Base-by-base conservation (phyloP, 768 basidiomycete genomes). In the Tricholoma hemisulphureum region DNA sequence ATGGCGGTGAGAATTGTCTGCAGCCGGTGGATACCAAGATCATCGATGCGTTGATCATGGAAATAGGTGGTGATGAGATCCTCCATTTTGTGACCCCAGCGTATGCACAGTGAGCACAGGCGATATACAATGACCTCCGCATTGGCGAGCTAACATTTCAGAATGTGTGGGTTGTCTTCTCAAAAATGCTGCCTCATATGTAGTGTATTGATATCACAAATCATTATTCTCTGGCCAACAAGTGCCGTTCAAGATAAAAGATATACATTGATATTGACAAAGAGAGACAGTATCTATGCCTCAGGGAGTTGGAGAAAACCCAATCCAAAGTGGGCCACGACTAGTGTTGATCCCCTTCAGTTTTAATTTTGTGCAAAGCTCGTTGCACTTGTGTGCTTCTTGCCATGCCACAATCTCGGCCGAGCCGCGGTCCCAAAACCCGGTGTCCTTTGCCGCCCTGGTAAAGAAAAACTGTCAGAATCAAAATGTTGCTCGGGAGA, bases 61-160 rank as follows among this genome's bases (percentile, higher is more conserved):
- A 57, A 6, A 56, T 71, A 34, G 68, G 68, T 18, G 68, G 66
- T 48, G 60, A 64, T 29, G 6, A 46, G 14, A 70, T 69, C 56
- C 58, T 64, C 5, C 10, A 53, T 4, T n/a, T n/a, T n/a, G n/a
- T n/a, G n/a, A n/a, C n/a, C n/a, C n/a, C n/a, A 16, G 14, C 11
- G 53, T 26, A 53, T 58, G 41, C 46, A 29, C n/a, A 21, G 46
- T 54, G 26, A 23, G 28, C 39, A 43, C 52, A 59, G 28, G 49
- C 23, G 13, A 32, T 51, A 13, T 59, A 51, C 35, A 34, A 59
- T 10, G 23, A 23, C 23, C 53, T 58, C n/a, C 18, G 34, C 6
- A 21, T 58, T 32, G 8, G n/a, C 13, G 18, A 21, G 16, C 29
- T 55, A 24, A 49, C 45, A 4, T 55, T 48, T 9, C 32, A 49